Evolutionary conservation across 352 stramenopile species (phyloP).

Genomic region (Hyaloperonospora brassicae): DNA sequence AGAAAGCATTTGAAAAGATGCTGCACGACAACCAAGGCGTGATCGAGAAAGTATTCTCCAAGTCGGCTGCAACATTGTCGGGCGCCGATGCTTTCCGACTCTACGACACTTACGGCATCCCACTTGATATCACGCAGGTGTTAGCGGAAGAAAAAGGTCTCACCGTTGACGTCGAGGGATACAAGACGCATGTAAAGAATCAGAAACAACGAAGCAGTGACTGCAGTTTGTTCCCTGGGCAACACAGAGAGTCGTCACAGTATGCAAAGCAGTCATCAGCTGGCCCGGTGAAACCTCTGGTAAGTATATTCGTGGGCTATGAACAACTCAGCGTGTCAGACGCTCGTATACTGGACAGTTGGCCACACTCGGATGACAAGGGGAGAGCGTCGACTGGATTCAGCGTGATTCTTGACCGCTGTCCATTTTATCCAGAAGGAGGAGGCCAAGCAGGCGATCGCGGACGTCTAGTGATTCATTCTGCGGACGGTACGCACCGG

Average conservation of each 20-base stretch:
- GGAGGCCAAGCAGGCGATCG: slow-evolving; percentile 72
- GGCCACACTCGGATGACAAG: slow-evolving; percentile 14
- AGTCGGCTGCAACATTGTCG: slow-evolving; percentile 24
- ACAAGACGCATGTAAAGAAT: slow-evolving; percentile 36
- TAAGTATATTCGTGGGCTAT: slow-evolving; percentile 55
- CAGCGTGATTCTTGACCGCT: slow-evolving; percentile 43
- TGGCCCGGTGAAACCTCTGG: not conserved
- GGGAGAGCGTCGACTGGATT: slow-evolving; percentile 15
- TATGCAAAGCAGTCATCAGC: slow-evolving; percentile 4
- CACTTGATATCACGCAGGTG: slow-evolving; percentile 66
- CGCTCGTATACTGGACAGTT: slow-evolving; percentile 33
- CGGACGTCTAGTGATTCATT: slow-evolving; percentile 27
- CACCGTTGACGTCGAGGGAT: slow-evolving; percentile 46
- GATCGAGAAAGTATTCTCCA: slow-evolving; percentile 55
- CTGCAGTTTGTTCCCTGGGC: slow-evolving; percentile 33
- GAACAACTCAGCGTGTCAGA: slow-evolving; percentile 32
- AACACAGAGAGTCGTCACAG: slow-evolving; percentile 16
- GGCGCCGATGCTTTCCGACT: slow-evolving; percentile 56
- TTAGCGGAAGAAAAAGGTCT: slow-evolving; percentile 54
- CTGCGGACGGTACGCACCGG: slow-evolving; percentile 4
- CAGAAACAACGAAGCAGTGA: slow-evolving; percentile 46
- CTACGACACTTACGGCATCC: slow-evolving; percentile 75
- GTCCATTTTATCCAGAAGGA: slow-evolving; percentile 70
- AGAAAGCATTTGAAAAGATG: slow-evolving; percentile 69
- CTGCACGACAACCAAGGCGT: slow-evolving; percentile 41